Evolutionary conservation across 164 flowering plant genomes (phyloP), one percentile per base, ranked within the genome.

Genomic region (Annona squamosa): DNA sequence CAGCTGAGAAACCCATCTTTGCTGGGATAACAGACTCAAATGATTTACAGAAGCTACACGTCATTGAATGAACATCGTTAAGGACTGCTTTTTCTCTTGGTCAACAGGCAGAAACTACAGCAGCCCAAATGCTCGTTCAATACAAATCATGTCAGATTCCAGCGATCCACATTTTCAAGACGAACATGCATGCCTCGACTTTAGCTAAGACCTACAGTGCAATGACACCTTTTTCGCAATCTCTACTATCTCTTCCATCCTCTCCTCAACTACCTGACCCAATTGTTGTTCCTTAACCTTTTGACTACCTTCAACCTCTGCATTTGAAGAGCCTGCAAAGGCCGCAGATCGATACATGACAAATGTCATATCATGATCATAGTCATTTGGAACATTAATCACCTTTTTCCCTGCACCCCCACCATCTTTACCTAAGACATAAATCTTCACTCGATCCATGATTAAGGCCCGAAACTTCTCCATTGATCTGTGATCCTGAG

Each of bases 371-470:
- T 87, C 95, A 45, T 79, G 80, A 48, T 88, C 86, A 77, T 78
- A 85, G 7, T 86, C 85, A 64, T 86, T 90, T 43, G 91, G 91
- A 19, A 91, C 85, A 17, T 90, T 92, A 69, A 87, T 77, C 62
- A 96, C 77, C 73, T 67, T 76, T 77, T 93, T 96, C 63, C 89
- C 92, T 17, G 69, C 79, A 44, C 82, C 75, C 71, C 84, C 94
- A 6, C 87, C 79, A 71, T 88, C 97, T 80, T 86, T 90, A 71
- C 91, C 98, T n/a, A 91, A 73, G 46, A 96, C 79, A 64, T 87
- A 87, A 43, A 85, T 81, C 77, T 77, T 90, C 63, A 86, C 78
- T 2, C 87, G 86, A 63, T 83, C 85, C 6, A 89, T 77, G 72
- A 96, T 77, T 41, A 88, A 79, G n/a, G 74, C 74, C 16, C 74